A percentile compares a stretch with the other conserved stretches of the same genome.
These are phyloP conservation scores for Cucumis sativus DNA, from an alignment of 306 rosid species.

Conservation along the genomic window DNA sequence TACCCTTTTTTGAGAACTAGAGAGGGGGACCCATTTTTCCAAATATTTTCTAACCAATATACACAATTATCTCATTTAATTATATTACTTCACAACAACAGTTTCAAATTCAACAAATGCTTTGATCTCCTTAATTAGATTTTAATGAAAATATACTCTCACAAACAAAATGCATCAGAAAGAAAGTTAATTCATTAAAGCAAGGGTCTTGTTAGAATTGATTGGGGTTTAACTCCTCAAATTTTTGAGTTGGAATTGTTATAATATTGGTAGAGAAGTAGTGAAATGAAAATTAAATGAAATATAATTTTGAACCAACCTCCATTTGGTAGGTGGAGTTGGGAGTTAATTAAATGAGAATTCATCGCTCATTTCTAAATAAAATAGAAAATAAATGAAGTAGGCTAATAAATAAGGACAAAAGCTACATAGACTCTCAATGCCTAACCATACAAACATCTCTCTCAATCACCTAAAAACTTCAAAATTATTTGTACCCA, in stretches of 20 bases:
- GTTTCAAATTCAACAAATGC: too few species aligned
- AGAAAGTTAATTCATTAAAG: too few species aligned
- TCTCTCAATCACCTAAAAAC: neutral
- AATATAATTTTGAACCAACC: neutral
- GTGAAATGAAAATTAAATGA: neutral
- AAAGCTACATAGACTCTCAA: neutral
- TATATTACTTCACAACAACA: too few species aligned
- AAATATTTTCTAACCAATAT: too few species aligned
- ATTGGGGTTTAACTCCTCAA: neutral
- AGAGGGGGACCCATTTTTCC: too few species aligned
- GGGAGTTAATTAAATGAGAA: neutral
- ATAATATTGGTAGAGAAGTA: neutral
- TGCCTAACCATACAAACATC: neutral
- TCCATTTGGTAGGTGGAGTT: neutral
- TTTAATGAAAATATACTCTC: too few species aligned
- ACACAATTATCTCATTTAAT: too few species aligned
- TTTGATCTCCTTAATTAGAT: too few species aligned
- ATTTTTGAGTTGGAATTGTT: neutral
- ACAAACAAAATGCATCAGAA: too few species aligned
- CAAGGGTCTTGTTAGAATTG: too few species aligned
- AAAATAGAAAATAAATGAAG: neutral
- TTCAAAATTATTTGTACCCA: fast-evolving
- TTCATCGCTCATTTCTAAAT: neutral
- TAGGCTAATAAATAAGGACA: neutral
- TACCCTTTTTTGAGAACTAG: too few species aligned